Conservation (phyloP, 2,329 filamentous ascomycete genomes). For the Colletotrichum brevisporum region DNA sequence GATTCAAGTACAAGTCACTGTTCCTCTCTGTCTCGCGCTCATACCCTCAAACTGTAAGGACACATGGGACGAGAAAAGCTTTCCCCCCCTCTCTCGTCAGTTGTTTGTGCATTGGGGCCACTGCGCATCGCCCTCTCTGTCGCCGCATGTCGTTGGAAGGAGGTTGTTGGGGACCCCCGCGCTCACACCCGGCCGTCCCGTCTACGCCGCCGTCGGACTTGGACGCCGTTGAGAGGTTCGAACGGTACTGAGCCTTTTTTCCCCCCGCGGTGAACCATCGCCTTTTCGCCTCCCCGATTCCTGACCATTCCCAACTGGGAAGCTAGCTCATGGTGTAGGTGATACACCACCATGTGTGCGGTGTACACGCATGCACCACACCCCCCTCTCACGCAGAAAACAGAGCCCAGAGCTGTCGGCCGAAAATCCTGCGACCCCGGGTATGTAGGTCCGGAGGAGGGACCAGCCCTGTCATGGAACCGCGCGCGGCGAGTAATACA, state of each 20-base stretch:
- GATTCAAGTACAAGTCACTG: no score
- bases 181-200: not conserved
- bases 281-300: not conserved
- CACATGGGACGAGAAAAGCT: conserved; percentile 32
- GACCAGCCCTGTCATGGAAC: not conserved
- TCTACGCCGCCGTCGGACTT: conserved; percentile 16
- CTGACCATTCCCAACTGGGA: conserved; percentile 12
- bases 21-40: no score
- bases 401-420: conserved; percentile 20
- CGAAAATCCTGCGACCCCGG: conserved; percentile 27
- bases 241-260: not conserved
- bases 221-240: conserved; percentile 8
- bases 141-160: not conserved
- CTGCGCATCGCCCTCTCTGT: not conserved
- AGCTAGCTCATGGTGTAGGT: not conserved
- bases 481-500: not conserved
- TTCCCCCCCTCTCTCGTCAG: conserved; percentile 4
- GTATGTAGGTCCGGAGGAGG: conserved; percentile 2
- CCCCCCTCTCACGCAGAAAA: not conserved
- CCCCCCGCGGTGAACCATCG: no score
- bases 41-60: no score
- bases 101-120: not conserved
- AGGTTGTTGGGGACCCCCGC: not conserved
- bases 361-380: not conserved
- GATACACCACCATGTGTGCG: not conserved